Base-by-base conservation (phyloP, 768 basidiomycete genomes). In the Cystofilobasidium capitatum region DNA sequence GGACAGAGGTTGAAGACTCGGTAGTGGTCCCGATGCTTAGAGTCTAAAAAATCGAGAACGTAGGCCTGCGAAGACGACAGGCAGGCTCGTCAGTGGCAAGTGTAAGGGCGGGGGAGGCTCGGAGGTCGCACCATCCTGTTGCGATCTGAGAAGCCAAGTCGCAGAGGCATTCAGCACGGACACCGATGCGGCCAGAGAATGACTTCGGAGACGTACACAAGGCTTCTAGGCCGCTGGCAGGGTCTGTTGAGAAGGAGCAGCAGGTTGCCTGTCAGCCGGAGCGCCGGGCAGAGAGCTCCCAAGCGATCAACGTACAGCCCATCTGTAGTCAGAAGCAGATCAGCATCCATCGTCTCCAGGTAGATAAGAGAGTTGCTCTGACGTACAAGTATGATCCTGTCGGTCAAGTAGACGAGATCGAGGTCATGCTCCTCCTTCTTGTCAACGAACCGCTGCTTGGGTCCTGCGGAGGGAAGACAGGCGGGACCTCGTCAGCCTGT, bases 1-100 rank as follows among this genome's bases (percentile, higher is more conserved):
- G 90, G 89, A 71, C 90, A 92, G 68, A 92, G 85, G 75, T 94
- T 92, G 81, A 89, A 91, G 13, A 92, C 83, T 86, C 89, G 88
- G 74, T 84, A 92, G 72, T 89, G 85, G 72, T 84, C 81, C 6
- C 83, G 83, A 72, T 91, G 89, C 55, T 85, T 80, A 62, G 83
- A 79, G 33, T 88, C 84, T 7, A 91, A 80, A 75, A 92, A 91
- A 45, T 80, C 81, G 70, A 85, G 84, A 1, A 86, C 87, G 73
- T 92, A 88, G 33, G 85, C 22, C 47, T 49, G 40, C 40, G 40
- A 42, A 42, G 40, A 10, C 10, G 20, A 10, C 10, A 42, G 40
- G 10, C 40, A 42, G 40, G 10, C 10, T 42, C 40, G 40, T 10
- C 40, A 42, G 10, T 10, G 20, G 40, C 40, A 10, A 20, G 40